Conservation (phyloP, 192 early-diverging fungal genomes). For the Gorgonomyces haynaldii region DNA sequence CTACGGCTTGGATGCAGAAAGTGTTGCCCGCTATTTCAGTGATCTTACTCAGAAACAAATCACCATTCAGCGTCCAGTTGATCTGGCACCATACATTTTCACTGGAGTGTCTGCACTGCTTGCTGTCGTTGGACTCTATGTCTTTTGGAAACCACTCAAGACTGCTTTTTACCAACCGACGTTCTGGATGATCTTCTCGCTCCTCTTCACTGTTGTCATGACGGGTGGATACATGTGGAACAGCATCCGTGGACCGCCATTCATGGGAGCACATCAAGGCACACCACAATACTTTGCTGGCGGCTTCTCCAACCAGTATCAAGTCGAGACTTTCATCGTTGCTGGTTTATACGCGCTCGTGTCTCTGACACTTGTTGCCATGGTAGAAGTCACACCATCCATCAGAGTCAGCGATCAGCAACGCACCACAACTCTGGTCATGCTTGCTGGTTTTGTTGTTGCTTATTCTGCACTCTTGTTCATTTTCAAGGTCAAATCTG, state of each 20-base stretch:
- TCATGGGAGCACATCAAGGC: conserved; percentile 41
- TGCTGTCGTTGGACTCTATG: background rate
- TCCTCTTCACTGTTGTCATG: conserved; percentile 56
- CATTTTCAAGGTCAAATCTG: conserved; percentile 60
- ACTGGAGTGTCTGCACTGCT: conserved; percentile 17
- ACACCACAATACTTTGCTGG: conserved; percentile 43
- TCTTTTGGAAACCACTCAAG: background rate
- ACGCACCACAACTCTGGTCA: conserved; percentile 34
- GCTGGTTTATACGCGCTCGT: conserved; percentile 16
- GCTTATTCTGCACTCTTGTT: conserved; percentile 51
- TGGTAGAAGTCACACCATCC: conserved; percentile 39
- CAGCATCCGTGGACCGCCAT: conserved; percentile 64
- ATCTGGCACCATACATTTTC: conserved; percentile 35
- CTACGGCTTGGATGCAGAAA: conserved; percentile 55
- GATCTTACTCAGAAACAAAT: conserved; percentile 10
- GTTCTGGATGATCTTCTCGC: background rate
- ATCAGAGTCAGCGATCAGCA: conserved; percentile 43
- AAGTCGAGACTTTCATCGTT: conserved; percentile 60
- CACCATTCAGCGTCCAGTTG: conserved; percentile 38
- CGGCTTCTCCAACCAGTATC: conserved; percentile 59
- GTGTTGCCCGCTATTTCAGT: conserved; percentile 48
- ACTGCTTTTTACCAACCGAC: background rate
- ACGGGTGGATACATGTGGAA: conserved; percentile 81
- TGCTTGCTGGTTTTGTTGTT: conserved; percentile 61
- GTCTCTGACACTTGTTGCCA: conserved; percentile 27